phyloP scores from a whole-genome alignment of 2,329 filamentous ascomycete species.

The Magnaporthales sp. region DNA sequence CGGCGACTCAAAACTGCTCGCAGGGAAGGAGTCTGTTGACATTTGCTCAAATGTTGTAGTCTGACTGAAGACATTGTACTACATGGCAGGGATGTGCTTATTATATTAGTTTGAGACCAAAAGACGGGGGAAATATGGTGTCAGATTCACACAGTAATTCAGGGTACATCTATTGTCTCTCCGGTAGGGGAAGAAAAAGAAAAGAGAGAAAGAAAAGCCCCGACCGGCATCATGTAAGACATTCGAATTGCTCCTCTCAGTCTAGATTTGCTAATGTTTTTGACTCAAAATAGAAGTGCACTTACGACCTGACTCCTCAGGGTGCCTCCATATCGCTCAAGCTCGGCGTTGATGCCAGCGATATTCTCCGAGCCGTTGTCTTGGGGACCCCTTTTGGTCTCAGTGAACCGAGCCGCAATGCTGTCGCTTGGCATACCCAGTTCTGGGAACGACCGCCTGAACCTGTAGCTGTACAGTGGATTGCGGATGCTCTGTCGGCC shows the following conservation, averaged over 20 bases:
- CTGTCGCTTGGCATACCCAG: neutral
- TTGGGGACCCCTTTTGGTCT: conserved; percentile 30
- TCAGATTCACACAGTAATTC: neutral
- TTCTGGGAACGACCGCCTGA: conserved; percentile 22
- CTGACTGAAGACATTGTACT: conserved; percentile 34
- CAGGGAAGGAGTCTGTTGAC: conserved; percentile 25
- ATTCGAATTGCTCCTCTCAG: conserved; percentile 13
- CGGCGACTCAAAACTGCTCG: conserved; percentile 32
- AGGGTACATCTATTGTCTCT: neutral
- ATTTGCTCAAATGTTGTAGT: conserved; percentile 28
- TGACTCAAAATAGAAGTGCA: conserved; percentile 2
- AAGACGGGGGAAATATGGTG: neutral
- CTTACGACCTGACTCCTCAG: conserved; percentile 18
- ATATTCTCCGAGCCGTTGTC: conserved; percentile 26
- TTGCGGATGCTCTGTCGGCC: conserved; percentile 28
- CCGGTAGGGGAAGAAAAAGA: neutral
- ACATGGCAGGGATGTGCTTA: neutral
- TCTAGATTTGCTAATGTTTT: conserved; percentile 13
- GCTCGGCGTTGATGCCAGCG: conserved; percentile 10
- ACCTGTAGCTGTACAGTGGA: conserved; percentile 43
- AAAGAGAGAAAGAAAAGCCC: neutral
- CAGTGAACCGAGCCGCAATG: conserved; percentile 15
- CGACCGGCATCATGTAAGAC: neutral
- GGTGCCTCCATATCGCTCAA: conserved; percentile 16
- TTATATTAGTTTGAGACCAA: conserved; percentile 1